Percentiles rank a stretch among this genome's conserved stretches.
Conservation (phyloP, 129 eudicot species). For the Heracleum sosnowskyi region DNA sequence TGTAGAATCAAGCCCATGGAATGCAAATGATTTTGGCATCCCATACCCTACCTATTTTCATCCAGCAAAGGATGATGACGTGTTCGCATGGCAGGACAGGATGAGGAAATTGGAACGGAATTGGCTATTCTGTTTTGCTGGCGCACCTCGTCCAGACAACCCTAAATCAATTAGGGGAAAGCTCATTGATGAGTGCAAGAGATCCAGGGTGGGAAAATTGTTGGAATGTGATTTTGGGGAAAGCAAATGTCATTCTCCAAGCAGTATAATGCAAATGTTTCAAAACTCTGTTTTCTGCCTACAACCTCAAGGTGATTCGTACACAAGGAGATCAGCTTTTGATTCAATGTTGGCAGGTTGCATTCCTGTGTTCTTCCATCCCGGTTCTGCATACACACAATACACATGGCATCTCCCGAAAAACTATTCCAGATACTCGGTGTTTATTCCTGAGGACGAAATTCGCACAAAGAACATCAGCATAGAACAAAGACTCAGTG, state of each 20-base stretch:
- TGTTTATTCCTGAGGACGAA: constrained; percentile 75
- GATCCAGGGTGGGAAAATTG: constrained; percentile 45
- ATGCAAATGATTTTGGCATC: constrained; percentile 70
- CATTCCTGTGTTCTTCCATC: constrained; percentile 87
- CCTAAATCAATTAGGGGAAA: constrained; percentile 65
- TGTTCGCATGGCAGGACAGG: constrained; percentile 69
- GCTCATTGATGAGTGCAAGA: constrained; percentile 68
- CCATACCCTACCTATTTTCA: constrained; percentile 95
- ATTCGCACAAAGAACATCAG: constrained; percentile 45
- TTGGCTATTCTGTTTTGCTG: constrained; percentile 77
- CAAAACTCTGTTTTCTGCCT: constrained; percentile 81
- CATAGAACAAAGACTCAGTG: constrained; percentile 52
- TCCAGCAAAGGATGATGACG: constrained; percentile 66
- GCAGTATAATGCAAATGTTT: constrained; percentile 82
- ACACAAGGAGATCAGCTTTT: constrained; percentile 79
- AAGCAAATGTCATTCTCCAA: constrained; percentile 78
- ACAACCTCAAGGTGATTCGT: constrained; percentile 91
- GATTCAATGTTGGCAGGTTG: constrained; percentile 96
- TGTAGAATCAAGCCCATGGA: constrained; percentile 88
- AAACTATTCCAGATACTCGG: constrained; percentile 56
- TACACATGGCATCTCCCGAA: constrained; percentile 90
- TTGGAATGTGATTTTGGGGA: constrained; percentile 66
- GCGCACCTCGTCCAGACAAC: constrained; percentile 74
- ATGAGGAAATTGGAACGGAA: constrained; percentile 58
- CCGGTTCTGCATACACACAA: constrained; percentile 81